Conservation (phyloP, 169 alveolate species). For the Plasmodium ovale region DNA sequence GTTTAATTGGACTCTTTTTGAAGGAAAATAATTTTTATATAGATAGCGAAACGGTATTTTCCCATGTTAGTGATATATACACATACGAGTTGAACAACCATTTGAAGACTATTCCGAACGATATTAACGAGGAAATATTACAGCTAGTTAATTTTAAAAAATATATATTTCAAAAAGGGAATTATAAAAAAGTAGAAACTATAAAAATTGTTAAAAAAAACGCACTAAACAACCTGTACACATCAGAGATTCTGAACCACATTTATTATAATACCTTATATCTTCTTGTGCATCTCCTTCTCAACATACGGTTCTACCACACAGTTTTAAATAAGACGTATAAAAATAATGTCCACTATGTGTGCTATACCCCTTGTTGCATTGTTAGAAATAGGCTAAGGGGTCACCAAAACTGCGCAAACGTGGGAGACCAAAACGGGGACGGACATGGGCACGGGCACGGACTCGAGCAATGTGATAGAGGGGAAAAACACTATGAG, state of each 20-base stretch:
- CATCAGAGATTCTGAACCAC: constrained; percentile 64
- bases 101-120: constrained; percentile 38
- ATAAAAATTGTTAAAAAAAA: constrained; percentile 54
- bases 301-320: constrained; percentile 43
- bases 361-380: not conserved
- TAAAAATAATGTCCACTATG: constrained; percentile 12
- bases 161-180: constrained; percentile 44
- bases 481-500: not conserved
- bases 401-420: not conserved
- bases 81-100: constrained; percentile 50
- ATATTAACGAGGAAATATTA: constrained; percentile 54
- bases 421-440: no score
- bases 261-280: constrained; percentile 50
- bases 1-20: constrained; percentile 35
- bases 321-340: constrained; percentile 21
- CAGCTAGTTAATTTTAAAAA: constrained; percentile 45
- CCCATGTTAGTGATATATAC: constrained; percentile 16
- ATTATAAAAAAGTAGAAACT: constrained; percentile 46
- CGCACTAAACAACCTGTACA: constrained; percentile 25
- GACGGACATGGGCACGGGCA: no score
- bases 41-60: constrained; percentile 2
- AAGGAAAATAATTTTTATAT: constrained; percentile 64
- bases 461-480: no score
- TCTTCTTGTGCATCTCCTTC: constrained; percentile 30
- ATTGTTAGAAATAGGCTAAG: not conserved